These are phyloP conservation scores for Lentinula novae-zelandiae DNA, from an alignment of 1,284 basidiomycete genomes.

Conservation along the genomic window DNA sequence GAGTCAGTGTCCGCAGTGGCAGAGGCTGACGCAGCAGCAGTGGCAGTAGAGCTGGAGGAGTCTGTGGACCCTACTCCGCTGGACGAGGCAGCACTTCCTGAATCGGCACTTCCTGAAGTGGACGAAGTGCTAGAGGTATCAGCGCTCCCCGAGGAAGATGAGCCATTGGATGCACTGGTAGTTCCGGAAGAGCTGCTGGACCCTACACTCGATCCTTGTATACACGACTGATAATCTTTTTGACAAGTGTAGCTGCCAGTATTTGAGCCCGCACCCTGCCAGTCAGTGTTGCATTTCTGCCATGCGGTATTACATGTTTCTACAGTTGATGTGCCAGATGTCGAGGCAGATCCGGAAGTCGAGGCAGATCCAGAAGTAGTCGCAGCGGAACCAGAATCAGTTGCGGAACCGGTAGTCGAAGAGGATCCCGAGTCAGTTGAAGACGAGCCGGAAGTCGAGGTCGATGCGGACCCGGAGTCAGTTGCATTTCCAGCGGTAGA, in stretches of 20 bases:
- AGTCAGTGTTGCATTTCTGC: not conserved
- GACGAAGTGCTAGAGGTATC: not conserved
- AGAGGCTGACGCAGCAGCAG: not conserved
- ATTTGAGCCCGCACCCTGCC: slow-evolving; percentile 1
- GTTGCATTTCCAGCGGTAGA: not conserved
- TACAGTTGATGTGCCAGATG: not conserved
- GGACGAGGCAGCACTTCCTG: not conserved
- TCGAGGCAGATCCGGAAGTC: not conserved
- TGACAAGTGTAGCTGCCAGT: not conserved
- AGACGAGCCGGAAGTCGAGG: not conserved
- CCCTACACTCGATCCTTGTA: not conserved
- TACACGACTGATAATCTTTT: not conserved
- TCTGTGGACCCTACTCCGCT: not conserved
- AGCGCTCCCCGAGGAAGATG: not conserved
- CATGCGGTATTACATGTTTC: not conserved
- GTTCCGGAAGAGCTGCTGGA: not conserved
- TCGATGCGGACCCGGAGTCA: not conserved
- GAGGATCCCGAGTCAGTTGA: not conserved
- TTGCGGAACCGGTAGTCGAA: not conserved
- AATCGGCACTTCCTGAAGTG: not conserved
- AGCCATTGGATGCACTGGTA: not conserved
- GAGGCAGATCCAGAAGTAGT: not conserved
- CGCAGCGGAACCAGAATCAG: not conserved
- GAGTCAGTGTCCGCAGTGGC: not conserved
- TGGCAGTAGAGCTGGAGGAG: not conserved